Conservation (phyloP, 2,329 filamentous ascomycete species). For the Atkinsonella hypoxylon region DNA sequence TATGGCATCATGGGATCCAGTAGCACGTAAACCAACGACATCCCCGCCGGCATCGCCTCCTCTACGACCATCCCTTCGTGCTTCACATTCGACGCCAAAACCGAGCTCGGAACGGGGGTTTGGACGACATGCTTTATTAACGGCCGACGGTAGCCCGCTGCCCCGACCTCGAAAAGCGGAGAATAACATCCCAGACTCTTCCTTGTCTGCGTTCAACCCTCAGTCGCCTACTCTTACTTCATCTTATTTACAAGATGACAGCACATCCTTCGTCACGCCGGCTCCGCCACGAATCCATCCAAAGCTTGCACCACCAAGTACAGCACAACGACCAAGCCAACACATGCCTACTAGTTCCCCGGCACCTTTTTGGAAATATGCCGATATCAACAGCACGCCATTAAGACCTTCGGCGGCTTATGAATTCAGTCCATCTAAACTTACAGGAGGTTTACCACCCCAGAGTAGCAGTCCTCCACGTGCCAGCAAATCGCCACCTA, state of each 20-base stretch:
- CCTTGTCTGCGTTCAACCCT: constrained; percentile 38
- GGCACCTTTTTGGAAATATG: constrained; percentile 81
- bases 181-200: constrained; percentile 21
- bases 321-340: constrained; percentile 68
- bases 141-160: constrained; percentile 49
- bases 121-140: constrained; percentile 25
- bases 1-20: constrained; percentile 37
- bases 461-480: constrained; percentile 48
- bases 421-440: constrained; percentile 48
- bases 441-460: constrained; percentile 26
- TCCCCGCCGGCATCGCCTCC: constrained; percentile 44
- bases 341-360: constrained; percentile 80
- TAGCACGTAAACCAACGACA: constrained; percentile 43
- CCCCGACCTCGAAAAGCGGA: constrained; percentile 42
- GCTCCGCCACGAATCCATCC: constrained; percentile 64
- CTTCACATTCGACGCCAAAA: constrained; percentile 47
- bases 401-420: constrained; percentile 37
- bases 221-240: constrained; percentile 51
- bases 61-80: constrained; percentile 35
- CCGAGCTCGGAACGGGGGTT: constrained; percentile 30
- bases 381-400: constrained; percentile 64
- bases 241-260: constrained; percentile 49
- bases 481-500: constrained; percentile 37
- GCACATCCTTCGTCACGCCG: constrained; percentile 54
- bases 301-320: constrained; percentile 66